phyloP scores from a whole-genome alignment of 176 grass and related monocot genomes.

The Ampelocalamus luodianensis region DNA sequence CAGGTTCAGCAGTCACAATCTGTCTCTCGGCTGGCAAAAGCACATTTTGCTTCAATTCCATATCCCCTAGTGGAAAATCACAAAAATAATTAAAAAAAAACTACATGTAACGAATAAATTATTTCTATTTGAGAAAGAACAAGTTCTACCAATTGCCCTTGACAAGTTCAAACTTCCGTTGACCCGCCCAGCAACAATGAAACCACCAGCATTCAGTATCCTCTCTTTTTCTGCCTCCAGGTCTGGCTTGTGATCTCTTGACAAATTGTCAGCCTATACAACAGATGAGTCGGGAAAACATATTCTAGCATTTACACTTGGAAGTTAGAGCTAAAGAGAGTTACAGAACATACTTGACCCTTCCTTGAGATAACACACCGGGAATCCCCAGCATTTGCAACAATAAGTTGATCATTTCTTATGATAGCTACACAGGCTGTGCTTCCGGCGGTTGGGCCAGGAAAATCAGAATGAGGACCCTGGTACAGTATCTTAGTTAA shows the following conservation, averaged over 20 bases:
- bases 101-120: neutral
- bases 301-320: slow-evolving; percentile 19
- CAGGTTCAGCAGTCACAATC: slow-evolving; percentile 82
- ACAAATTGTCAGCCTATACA: slow-evolving; percentile 76
- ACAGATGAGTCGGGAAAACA: slow-evolving; percentile 33
- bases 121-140: slow-evolving; percentile 7
- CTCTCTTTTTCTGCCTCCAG: slow-evolving; percentile 77
- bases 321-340: slow-evolving; percentile 12
- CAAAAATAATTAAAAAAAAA: slow-evolving; percentile 12
- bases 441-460: slow-evolving; percentile 85
- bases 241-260: slow-evolving; percentile 96
- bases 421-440: slow-evolving; percentile 94
- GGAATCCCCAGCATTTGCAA: slow-evolving; percentile 97
- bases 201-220: slow-evolving; percentile 82
- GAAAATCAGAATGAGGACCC: slow-evolving; percentile 82
- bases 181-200: slow-evolving; percentile 78
- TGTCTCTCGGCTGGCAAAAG: slow-evolving; percentile 80
- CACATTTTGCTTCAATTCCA: slow-evolving; percentile 93
- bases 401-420: slow-evolving; percentile 86
- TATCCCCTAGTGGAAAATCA: slow-evolving; percentile 65
- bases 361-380: slow-evolving; percentile 95
- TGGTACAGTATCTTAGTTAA: slow-evolving; percentile 46
- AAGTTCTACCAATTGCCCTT: slow-evolving; percentile 74
- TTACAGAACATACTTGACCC: slow-evolving; percentile 63
- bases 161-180: slow-evolving; percentile 93